phyloP scores from a whole-genome alignment of 257 asterid genomes.

The Pogostemon cablin region DNA sequence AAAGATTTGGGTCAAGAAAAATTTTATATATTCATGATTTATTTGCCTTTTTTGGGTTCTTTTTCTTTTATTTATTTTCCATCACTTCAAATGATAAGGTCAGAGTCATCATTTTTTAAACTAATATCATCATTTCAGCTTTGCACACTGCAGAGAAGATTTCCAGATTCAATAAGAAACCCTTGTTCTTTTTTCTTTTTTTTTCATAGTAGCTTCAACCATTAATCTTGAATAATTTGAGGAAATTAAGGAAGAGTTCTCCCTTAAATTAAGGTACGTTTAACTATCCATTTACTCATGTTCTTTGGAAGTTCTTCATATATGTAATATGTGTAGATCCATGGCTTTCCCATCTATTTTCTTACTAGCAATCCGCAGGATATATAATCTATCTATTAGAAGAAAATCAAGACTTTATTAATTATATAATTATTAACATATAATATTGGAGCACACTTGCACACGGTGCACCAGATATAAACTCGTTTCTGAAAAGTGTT shows the following conservation, averaged over 20 bases:
- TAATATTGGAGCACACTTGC: too few species aligned
- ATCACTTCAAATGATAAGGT: slow-evolving; percentile 26
- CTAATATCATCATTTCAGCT: slow-evolving; percentile 35
- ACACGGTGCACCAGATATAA: too few species aligned
- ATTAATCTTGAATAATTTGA: neutral
- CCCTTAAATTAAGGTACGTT: slow-evolving; percentile 27
- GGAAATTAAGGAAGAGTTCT: slow-evolving; percentile 11
- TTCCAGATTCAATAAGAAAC: slow-evolving; percentile 36
- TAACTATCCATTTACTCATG: neutral
- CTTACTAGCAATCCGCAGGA: slow-evolving; percentile 29
- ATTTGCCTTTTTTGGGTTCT: neutral
- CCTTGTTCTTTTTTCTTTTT: slow-evolving; percentile 21
- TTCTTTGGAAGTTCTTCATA: neutral
- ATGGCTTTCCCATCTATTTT: neutral
- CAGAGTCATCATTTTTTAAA: neutral
- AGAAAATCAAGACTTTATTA: neutral
- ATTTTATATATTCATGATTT: neutral
- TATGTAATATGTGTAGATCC: slow-evolving; percentile 2
- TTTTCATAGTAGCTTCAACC: too few species aligned
- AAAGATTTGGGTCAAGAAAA: neutral
- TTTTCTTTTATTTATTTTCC: neutral
- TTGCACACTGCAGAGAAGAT: slow-evolving; percentile 30
- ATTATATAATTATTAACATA: neutral
- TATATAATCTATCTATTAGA: neutral
- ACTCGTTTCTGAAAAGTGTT: too few species aligned